Conservation (phyloP, 768 basidiomycete genomes). For the Suillus brevipes region DNA sequence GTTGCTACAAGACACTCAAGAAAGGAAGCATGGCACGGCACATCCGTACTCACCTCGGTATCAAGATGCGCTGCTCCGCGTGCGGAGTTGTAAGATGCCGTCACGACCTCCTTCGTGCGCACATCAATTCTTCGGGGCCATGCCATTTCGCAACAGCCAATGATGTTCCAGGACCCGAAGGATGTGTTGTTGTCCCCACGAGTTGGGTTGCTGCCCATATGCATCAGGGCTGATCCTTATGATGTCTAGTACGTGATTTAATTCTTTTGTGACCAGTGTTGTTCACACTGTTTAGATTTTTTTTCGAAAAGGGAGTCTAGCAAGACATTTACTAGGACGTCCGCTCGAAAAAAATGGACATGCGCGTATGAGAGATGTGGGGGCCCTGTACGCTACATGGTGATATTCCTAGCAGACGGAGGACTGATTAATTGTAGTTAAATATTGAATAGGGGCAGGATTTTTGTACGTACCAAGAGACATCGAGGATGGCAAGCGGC, state of each 20-base stretch:
- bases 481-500: too few relatives aligned
- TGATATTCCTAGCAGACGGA: neutral
- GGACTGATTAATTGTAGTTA: neutral
- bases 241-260: neutral
- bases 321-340: neutral
- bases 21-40: conserved; percentile 9
- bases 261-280: neutral
- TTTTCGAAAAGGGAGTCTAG: neutral
- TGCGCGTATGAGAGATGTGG: neutral
- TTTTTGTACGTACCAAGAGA: too few relatives aligned
- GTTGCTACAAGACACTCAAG: conserved; percentile 7
- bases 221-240: neutral
- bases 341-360: neutral
- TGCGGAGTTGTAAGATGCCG: neutral
- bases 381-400: neutral
- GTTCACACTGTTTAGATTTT: neutral
- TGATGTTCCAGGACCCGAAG: neutral
- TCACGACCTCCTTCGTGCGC: neutral
- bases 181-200: neutral
- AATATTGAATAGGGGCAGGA: neutral
- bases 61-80: conserved; percentile 4
- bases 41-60: conserved; percentile 6
- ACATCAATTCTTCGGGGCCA: neutral
- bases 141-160: neutral
- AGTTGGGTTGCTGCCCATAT: neutral